These are phyloP conservation scores for Arthrobotrys sinensis DNA, from an alignment of 2,329 filamentous ascomycete species.

Conservation along the genomic window DNA sequence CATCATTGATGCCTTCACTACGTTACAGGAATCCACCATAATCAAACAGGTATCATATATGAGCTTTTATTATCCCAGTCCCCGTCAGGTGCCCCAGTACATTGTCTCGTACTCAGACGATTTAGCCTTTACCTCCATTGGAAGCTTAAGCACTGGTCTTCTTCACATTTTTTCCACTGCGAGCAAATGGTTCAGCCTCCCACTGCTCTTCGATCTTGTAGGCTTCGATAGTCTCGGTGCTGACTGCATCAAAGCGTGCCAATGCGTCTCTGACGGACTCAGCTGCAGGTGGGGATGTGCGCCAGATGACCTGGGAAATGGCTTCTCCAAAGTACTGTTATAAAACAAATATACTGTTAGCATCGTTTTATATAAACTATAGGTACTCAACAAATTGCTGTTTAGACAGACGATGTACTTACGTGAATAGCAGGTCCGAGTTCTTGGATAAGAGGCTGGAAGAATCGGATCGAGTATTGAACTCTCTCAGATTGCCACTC, in stretches of 20 bases:
- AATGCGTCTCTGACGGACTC: background rate
- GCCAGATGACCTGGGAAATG: constrained; percentile 2
- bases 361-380: background rate
- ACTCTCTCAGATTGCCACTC: background rate
- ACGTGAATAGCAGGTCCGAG: background rate
- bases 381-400: too few relatives aligned
- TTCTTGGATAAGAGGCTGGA: background rate
- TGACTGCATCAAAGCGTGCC: constrained; percentile 4
- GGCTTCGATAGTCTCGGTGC: constrained; percentile 1
- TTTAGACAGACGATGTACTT: background rate
- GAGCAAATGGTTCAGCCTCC: background rate
- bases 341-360: background rate
- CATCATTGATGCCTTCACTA: background rate
- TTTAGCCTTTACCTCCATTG: background rate
- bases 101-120: background rate
- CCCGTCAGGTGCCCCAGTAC: too few relatives aligned
- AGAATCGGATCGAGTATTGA: background rate
- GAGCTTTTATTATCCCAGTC: too few relatives aligned
- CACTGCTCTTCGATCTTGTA: background rate
- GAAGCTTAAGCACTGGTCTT: background rate
- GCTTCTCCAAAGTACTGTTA: background rate
- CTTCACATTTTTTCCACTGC: background rate
- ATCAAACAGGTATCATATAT: too few relatives aligned
- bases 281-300: background rate
- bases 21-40: background rate